These are phyloP conservation scores for Beta vulgaris DNA, from an alignment of 148 eudicot species.

Conservation along the genomic window DNA sequence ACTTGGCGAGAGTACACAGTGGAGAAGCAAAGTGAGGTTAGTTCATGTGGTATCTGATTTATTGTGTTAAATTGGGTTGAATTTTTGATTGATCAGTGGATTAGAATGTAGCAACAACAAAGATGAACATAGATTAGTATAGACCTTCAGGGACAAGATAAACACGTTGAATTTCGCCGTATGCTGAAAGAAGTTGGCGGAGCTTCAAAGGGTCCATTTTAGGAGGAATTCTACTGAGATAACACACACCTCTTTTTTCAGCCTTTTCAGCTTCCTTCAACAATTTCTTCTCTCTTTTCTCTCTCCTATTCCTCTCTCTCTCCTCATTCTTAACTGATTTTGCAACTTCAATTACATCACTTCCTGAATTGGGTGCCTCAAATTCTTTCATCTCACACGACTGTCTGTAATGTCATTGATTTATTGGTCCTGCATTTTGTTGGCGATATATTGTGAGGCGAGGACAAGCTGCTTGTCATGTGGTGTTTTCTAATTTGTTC, in stretches of 20 bases:
- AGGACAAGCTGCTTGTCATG: not conserved
- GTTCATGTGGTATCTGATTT: too few species aligned
- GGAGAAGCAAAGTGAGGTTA: too few species aligned
- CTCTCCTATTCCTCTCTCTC: constrained; percentile 34
- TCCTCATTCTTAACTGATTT: constrained; percentile 9
- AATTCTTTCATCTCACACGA: not conserved
- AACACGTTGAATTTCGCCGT: constrained; percentile 66
- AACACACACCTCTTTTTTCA: constrained; percentile 63
- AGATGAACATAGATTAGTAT: too few species aligned
- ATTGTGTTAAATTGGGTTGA: too few species aligned
- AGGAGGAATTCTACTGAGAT: constrained; percentile 82
- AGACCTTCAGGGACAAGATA: constrained; percentile 78
- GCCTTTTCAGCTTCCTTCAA: constrained; percentile 57
- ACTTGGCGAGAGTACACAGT: constrained; percentile 52
- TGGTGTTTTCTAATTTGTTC: not conserved
- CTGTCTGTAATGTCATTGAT: too few species aligned
- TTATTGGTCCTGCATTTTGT: too few species aligned
- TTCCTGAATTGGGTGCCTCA: not conserved
- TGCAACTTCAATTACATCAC: not conserved
- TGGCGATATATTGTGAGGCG: not conserved
- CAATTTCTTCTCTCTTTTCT: constrained; percentile 50
- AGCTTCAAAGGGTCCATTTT: constrained; percentile 77
- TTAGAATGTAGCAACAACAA: too few species aligned
- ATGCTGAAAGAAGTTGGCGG: constrained; percentile 65
- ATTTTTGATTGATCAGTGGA: too few species aligned